Percentiles rank a stretch among this genome's conserved stretches.
phyloP scores from a whole-genome alignment of 805 yeast species.

The Cyberlindnera bimundalis region DNA sequence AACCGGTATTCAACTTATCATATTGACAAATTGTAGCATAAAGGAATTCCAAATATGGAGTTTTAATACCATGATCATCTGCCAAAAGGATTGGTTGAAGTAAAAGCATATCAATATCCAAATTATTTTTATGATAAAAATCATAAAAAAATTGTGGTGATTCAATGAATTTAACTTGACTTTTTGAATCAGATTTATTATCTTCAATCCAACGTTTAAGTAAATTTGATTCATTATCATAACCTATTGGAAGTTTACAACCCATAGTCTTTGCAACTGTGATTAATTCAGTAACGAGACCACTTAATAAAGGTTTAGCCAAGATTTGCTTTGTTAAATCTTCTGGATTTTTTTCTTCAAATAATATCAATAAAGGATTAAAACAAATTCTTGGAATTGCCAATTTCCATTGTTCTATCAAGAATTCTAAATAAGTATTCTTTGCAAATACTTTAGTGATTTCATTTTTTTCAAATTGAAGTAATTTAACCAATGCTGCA shows the following conservation, averaged over 20 bases:
- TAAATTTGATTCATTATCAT: slow-evolving; percentile 61
- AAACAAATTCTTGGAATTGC: slow-evolving; percentile 77
- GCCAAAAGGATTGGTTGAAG: slow-evolving; percentile 86
- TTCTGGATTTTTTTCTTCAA: slow-evolving; percentile 66
- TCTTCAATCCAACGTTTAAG: slow-evolving; percentile 45
- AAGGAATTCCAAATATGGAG: slow-evolving; percentile 86
- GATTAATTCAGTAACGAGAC: slow-evolving; percentile 70
- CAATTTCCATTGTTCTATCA: slow-evolving; percentile 79
- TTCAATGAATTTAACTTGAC: slow-evolving; percentile 31
- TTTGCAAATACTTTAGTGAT: slow-evolving; percentile 11
- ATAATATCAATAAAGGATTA: slow-evolving; percentile 69
- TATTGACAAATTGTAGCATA: slow-evolving; percentile 75
- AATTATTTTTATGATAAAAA: slow-evolving; percentile 51
- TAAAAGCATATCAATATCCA: slow-evolving; percentile 71
- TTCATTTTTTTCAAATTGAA: slow-evolving; percentile 30
- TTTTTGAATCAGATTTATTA: slow-evolving; percentile 5
- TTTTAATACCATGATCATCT: slow-evolving; percentile 81
- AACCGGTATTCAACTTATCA: slow-evolving; percentile 31
- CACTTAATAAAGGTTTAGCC: slow-evolving; percentile 82
- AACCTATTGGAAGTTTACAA: slow-evolving; percentile 64
- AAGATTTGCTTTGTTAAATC: slow-evolving; percentile 61
- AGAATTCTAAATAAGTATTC: slow-evolving; percentile 51
- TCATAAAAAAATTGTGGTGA: slow-evolving; percentile 65
- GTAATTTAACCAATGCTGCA: slow-evolving; percentile 35
- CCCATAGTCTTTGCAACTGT: slow-evolving; percentile 76